Percentiles rank a stretch among this genome's conserved stretches.
Conservation (phyloP, 305 asterid species). For the Plantago rigida region DNA sequence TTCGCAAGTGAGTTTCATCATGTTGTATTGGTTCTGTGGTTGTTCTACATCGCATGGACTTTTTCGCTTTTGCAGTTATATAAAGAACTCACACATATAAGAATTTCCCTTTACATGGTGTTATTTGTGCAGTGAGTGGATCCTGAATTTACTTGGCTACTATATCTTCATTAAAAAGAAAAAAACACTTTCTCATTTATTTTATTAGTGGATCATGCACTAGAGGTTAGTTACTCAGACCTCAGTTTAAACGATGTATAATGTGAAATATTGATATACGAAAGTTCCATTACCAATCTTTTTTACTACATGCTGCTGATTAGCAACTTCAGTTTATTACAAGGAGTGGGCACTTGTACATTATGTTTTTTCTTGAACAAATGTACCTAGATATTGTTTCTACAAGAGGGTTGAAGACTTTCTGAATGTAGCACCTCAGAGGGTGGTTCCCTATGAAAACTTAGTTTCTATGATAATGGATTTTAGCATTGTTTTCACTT, state of each 20-base stretch:
- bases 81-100: neutral
- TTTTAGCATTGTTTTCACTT: neutral
- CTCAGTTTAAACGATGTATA: neutral
- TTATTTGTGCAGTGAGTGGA: neutral
- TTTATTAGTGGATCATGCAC: neutral
- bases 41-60: neutral
- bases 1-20: slow-evolving; percentile 66
- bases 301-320: neutral
- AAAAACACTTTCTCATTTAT: no score
- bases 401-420: slow-evolving; percentile 6
- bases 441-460: no score
- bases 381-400: neutral
- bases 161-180: neutral
- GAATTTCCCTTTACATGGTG: slow-evolving; percentile 9
- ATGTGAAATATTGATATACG: neutral
- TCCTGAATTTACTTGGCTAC: neutral
- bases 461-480: no score
- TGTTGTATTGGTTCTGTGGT: slow-evolving; percentile 6
- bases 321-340: slow-evolving; percentile 1
- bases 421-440: no score
- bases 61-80: neutral
- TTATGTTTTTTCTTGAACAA: neutral
- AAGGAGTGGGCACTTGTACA: neutral
- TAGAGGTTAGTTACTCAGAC: neutral
- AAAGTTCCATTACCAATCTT: neutral